Base-by-base conservation (phyloP, 257 asterid genomes). In the Cordia subcordata region DNA sequence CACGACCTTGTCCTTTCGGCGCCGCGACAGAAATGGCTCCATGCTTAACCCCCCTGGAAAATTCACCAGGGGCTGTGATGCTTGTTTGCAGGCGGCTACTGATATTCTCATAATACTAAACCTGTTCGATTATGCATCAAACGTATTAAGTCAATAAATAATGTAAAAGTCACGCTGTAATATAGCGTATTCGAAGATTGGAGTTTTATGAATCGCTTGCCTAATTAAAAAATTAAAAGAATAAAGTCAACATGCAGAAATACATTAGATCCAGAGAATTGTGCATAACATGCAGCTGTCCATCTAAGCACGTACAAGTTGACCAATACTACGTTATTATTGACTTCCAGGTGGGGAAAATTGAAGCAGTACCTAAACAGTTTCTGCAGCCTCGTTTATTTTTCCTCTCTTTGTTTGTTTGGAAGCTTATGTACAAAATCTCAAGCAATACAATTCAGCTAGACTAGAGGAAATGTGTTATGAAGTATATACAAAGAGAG, bases 1-100 rank as follows among this genome's bases (percentile, higher is more conserved):
- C 47, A 88, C 94, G 17, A 84, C 94, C 77, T 72, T 82, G 66
- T 90, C 93, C 75, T 83, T 86, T 35, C 77, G 75, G 49, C 81
- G 82, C 77, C 49, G 75, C 53, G 49, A 38, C 47, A 75, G 70
- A 18, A 73, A 66, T 6, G 73, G 75, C 63, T 86, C 87, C 79
- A 79, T 73, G 71, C 75, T 81, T 38, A 85, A 60, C 12, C 79
- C 80, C n/a, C 80, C 81, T 0, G 87, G 85, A 27, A 80, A 82
- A 73, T 47, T 81, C 62, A 77, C 81, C 23, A 74, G 64, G 55
- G 87, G 71, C n/a, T n/a, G n/a, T 58, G 53, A 80, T 37, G 67
- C 77, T 60, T 68, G 86, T 58, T 82, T 82, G 84, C 77, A 81
- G 60, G 80, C 72, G 4, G 73, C 65, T 17, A 73, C 32, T 19